Conservation (phyloP, 2,329 filamentous ascomycete genomes). For the Sclerotinia sclerotiorum region DNA sequence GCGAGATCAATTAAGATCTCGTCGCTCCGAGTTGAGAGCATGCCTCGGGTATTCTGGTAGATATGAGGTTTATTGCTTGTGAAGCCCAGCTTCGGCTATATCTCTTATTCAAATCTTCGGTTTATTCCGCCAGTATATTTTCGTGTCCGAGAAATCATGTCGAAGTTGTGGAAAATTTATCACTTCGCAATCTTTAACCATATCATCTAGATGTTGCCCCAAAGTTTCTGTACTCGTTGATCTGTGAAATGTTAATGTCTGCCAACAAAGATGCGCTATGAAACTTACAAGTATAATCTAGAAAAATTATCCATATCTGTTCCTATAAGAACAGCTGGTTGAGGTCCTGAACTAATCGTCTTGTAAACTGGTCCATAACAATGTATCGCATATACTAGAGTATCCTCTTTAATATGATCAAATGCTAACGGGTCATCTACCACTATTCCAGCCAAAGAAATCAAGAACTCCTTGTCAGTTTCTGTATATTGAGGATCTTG, state of each 20-base stretch:
- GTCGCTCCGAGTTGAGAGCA: neutral
- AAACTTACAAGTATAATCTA: conserved; percentile 32
- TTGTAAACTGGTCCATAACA: conserved; percentile 40
- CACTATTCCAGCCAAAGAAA: conserved; percentile 33
- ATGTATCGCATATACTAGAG: conserved; percentile 41
- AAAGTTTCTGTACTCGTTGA: conserved; percentile 23
- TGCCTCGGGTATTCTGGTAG: neutral
- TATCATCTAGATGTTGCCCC: conserved; percentile 29
- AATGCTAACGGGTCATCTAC: conserved; percentile 39
- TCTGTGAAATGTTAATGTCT: conserved; percentile 15
- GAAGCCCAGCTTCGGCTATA: neutral
- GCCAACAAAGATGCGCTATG: neutral
- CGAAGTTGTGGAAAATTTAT: conserved; percentile 38
- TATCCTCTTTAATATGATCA: conserved; percentile 30
- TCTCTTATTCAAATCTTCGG: conserved; percentile 1
- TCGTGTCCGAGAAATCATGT: conserved; percentile 41
- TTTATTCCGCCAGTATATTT: conserved; percentile 36
- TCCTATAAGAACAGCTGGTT: conserved; percentile 36
- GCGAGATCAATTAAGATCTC: conserved; percentile 36
- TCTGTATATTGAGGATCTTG: conserved; percentile 41
- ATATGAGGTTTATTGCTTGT: neutral
- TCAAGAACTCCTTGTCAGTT: conserved; percentile 38
- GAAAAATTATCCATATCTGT: conserved; percentile 39
- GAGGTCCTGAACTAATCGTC: conserved; percentile 30
- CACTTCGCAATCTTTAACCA: conserved; percentile 35